A percentile compares a stretch with the other conserved stretches of the same genome.
phyloP scores from a whole-genome alignment of 1,284 basidiomycete genomes.

The Ustilago xerochloae region DNA sequence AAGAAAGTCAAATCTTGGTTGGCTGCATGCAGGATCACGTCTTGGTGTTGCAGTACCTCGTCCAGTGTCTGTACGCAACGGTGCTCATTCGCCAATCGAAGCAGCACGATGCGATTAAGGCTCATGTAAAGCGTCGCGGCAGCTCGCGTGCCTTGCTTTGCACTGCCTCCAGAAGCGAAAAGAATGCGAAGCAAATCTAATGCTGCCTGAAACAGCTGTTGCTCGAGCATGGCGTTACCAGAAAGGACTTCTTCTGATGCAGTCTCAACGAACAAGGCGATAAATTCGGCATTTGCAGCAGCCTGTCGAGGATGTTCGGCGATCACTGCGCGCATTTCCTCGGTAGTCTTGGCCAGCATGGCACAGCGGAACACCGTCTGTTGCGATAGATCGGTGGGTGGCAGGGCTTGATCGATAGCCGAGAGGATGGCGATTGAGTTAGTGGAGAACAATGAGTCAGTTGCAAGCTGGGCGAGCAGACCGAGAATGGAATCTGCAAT shows the following conservation, averaged over 20 bases:
- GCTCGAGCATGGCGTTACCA: conserved; percentile 21
- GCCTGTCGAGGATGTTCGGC: conserved; percentile 10
- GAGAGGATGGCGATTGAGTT: conserved; percentile 39
- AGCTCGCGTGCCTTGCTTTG: conserved; percentile 2
- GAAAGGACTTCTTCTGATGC: conserved; percentile 46
- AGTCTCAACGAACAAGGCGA: conserved; percentile 41
- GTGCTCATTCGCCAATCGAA: conserved; percentile 22
- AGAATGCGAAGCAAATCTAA: conserved; percentile 30
- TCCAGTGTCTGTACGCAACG: conserved; percentile 17
- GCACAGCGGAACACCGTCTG: conserved; percentile 34
- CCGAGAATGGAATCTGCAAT: conserved; percentile 26
- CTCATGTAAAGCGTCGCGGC: conserved; percentile 39
- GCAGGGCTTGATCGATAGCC: conserved; percentile 41
- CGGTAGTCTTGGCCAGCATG: conserved; percentile 21
- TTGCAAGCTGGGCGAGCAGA: conserved; percentile 41
- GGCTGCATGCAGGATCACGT: conserved; percentile 28
- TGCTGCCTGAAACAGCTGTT: conserved; percentile 19
- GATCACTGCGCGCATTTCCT: conserved; percentile 5
- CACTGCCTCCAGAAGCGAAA: neutral
- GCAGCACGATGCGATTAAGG: conserved; percentile 51
- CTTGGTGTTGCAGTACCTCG: conserved; percentile 40
- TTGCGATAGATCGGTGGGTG: conserved; percentile 45
- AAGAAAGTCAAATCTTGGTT: conserved; percentile 53
- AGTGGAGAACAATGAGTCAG: conserved; percentile 40
- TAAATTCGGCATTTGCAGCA: conserved; percentile 8